These are phyloP conservation scores for Xenoacremonium recifei DNA, from an alignment of 2,329 filamentous ascomycete species.

Conservation along the genomic window DNA sequence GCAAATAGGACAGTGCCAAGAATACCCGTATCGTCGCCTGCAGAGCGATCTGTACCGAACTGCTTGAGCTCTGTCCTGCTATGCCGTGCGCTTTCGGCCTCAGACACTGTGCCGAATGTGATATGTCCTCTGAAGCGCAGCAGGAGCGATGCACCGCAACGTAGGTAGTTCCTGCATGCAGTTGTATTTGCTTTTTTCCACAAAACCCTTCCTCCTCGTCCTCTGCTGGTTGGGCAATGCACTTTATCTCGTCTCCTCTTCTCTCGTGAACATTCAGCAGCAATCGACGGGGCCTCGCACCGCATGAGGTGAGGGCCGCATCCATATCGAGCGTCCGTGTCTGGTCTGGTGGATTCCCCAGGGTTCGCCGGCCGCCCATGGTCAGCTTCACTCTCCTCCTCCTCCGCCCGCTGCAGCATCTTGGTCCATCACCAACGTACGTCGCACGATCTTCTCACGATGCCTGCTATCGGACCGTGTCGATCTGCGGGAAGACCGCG, in stretches of 20 bases:
- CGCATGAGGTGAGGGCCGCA: slow-evolving; percentile 14
- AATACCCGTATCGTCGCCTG: no score
- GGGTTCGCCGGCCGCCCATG: slow-evolving; percentile 13
- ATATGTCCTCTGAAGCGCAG: slow-evolving; percentile 1
- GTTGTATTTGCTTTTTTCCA: slow-evolving; percentile 20
- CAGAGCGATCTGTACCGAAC: no score
- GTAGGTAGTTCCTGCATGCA: slow-evolving; percentile 24
- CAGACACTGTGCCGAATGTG: no score
- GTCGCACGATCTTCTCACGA: no score
- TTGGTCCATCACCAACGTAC: no score
- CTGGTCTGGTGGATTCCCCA: slow-evolving; percentile 18
- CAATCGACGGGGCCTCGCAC: slow-evolving; percentile 1
- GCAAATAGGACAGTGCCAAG: no score
- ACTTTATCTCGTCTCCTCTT: slow-evolving; percentile 19
- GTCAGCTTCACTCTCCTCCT: neutral
- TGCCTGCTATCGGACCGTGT: no score
- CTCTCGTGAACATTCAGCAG: slow-evolving; percentile 13
- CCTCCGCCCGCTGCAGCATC: neutral
- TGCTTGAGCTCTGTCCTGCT: no score
- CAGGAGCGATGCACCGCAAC: slow-evolving; percentile 8
- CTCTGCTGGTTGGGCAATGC: slow-evolving; percentile 28
- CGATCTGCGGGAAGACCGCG: no score
- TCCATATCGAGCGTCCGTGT: no score
- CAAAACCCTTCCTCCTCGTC: slow-evolving; percentile 10
- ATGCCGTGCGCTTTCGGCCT: no score